Evolutionary conservation across 2,329 filamentous ascomycete genomes (phyloP), one percentile per base, ranked within the genome.

Genomic region (Raffaelea albimanens): DNA sequence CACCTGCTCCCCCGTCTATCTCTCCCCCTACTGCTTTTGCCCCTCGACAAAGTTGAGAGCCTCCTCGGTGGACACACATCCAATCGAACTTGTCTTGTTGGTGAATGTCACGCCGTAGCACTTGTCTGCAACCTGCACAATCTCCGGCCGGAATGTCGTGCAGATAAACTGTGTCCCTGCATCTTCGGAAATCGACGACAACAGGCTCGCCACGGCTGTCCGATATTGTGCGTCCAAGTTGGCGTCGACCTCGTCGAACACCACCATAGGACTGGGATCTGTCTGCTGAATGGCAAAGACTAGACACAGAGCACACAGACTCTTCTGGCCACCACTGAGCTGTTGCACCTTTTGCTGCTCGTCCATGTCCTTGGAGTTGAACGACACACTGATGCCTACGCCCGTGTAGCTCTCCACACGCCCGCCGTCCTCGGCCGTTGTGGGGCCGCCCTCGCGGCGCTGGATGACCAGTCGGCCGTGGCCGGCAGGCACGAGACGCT

Each of bases 271-370:
- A 40, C 91, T 94, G 10, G 91, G 93, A 63, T 98, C 93, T 50
- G 91, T 95, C 57, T 90, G 87, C 67, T 98, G 93, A 56, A 98
- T 94, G n/a, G 93, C 93, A 63, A 98, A 98, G 56, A 98, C 94
- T 45, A 98, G 80, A 40, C 93, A 94, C n/a, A 98, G 79, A 10
- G 93, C 93, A 65, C 91, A 97, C 52, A 97, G 73, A 89, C 88
- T 95, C 77, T 98, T 98, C 61, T 98, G 93, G 29, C 93, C 93
- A 72, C 93, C 93, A 57, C 87, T 94, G 53, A 98, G 80, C 66
- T 98, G 93, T 67, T 96, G 89, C 58, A 98, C 97, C 53, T 89
- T 86, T 64, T 98, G 93, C 66, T 98, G 93, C 61, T 98, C 93
- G 58, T 98, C 93, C 56, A 78, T 68, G 55, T 95, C 85, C 67